These are phyloP conservation scores for Forsythia viridissima DNA, from an alignment of 257 asterid species.

Conservation along the genomic window DNA sequence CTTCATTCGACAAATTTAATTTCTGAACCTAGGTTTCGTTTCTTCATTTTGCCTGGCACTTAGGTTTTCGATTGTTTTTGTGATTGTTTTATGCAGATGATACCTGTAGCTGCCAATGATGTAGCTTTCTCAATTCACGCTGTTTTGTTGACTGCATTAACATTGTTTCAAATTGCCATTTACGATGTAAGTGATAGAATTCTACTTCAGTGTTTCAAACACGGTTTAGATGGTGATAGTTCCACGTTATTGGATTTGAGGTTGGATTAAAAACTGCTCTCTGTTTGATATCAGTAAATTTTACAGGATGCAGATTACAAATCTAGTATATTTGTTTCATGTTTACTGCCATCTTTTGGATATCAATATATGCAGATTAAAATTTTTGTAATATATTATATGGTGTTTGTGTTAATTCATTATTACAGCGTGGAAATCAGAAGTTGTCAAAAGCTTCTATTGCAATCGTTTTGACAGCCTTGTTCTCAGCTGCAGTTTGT, in stretches of 20 bases:
- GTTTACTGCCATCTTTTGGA: neutral
- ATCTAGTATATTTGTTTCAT: neutral
- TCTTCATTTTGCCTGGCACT: neutral
- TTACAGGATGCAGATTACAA: neutral
- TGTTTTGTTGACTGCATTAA: conserved; percentile 69
- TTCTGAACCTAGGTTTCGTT: neutral
- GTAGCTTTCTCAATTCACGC: conserved; percentile 94
- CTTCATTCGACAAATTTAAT: neutral
- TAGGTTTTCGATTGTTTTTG: conserved; percentile 1
- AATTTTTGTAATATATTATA: neutral
- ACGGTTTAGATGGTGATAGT: neutral
- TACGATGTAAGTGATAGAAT: conserved; percentile 53
- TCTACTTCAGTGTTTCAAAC: neutral
- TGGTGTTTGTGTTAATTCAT: neutral
- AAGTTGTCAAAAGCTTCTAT: conserved; percentile 59
- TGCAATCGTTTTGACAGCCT: conserved; percentile 50
- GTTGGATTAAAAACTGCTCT: neutral
- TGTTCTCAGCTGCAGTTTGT: conserved; percentile 74
- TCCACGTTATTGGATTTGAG: neutral
- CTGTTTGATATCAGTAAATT: neutral
- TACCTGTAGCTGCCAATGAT: conserved; percentile 96
- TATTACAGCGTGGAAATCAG: conserved; percentile 76
- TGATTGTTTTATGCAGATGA: conserved; percentile 59
- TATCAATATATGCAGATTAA: neutral
- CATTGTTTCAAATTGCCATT: conserved; percentile 75